Base-by-base conservation (phyloP, 2,329 filamentous ascomycete species). In the Alternaria longipes region DNA sequence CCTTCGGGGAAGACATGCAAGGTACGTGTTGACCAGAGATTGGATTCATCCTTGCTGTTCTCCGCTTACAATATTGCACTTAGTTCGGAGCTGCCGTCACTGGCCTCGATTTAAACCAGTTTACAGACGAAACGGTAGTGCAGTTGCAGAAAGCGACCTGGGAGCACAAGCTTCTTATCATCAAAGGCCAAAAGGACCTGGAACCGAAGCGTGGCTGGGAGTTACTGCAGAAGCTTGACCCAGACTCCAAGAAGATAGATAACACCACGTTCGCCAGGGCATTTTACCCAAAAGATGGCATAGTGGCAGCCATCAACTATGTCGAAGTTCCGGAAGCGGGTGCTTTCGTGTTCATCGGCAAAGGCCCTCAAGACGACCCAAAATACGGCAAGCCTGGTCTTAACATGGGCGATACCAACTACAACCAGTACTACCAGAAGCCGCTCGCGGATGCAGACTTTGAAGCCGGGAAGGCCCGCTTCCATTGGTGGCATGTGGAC, bases 1-100 rank as follows among this genome's bases (percentile, higher is more conserved):
- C 55, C 55, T 45, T 51, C 28, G 11, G 47, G 55, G 14, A 57
- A 53, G 22, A 57, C 28, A 28, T 57, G 55, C 47, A 44, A 57
- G 28, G 47, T 57, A 53, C 5, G 40, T 18, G 11, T 28, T 9
- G 7, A 16, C 40, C 26, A 40, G 14, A 11, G 7, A 32, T 28
- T 3, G 20, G 12, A 20, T 14, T 5, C 7, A 22, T 53, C 14
- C 6, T 34, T 26, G 16, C 11, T 24, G 14, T 14, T 41, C 45
- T 3, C 20, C 12, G 30, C 30, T 57, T 7, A 57, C 4, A 18
- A n/a, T 11, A 11, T 18, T 38, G 24, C 24, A 5, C n/a, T 38
- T 45, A 45, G 47, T 53, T 57, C n/a, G 47, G 55, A 22, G 55
- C 55, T 16, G 47, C 32, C 22, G 22, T 57, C 30, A 57, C 47